Evolutionary conservation across 2,329 filamentous ascomycete species (phyloP).

Genomic region (Microcyclospora tardicrescens): DNA sequence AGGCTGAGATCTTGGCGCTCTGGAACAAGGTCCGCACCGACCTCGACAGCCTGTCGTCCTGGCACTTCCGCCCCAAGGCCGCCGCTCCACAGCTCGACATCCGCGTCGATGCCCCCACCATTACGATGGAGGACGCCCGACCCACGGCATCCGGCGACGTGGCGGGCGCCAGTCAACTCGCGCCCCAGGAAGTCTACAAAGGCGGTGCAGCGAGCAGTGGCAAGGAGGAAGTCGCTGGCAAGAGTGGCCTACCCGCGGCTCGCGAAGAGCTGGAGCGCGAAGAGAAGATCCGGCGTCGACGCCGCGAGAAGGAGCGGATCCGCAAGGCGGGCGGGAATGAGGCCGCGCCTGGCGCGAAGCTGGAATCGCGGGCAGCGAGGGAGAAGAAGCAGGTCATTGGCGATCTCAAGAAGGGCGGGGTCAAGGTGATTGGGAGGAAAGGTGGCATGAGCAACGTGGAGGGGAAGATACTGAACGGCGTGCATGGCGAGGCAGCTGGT

Average conservation of each 20-base stretch:
- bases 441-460: conserved; percentile 75
- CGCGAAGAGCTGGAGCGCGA: conserved; percentile 80
- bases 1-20: conserved; percentile 66
- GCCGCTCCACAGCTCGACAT: conserved; percentile 71
- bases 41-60: conserved; percentile 80
- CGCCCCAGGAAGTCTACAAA: conserved; percentile 87
- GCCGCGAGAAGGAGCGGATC: conserved; percentile 71
- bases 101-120: conserved; percentile 78
- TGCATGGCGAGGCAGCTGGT: conserved; percentile 1
- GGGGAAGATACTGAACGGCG: conserved; percentile 52
- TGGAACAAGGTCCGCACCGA: conserved; percentile 72
- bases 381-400: conserved; percentile 47
- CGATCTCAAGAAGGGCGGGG: conserved; percentile 68
- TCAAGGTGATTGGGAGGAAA: conserved; percentile 84
- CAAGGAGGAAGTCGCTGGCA: conserved; percentile 55
- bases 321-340: conserved; percentile 49
- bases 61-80: conserved; percentile 89
- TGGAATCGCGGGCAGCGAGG: conserved; percentile 45
- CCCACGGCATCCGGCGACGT: conserved; percentile 69
- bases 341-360: conserved; percentile 36
- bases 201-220: conserved; percentile 47
- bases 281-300: conserved; percentile 56
- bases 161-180: conserved; percentile 57
- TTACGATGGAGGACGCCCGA: conserved; percentile 90
- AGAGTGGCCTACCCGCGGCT: conserved; percentile 63